Percentiles rank a stretch among this genome's conserved stretches.
phyloP scores from a whole-genome alignment of 306 rosid species.

The Morella rubra region DNA sequence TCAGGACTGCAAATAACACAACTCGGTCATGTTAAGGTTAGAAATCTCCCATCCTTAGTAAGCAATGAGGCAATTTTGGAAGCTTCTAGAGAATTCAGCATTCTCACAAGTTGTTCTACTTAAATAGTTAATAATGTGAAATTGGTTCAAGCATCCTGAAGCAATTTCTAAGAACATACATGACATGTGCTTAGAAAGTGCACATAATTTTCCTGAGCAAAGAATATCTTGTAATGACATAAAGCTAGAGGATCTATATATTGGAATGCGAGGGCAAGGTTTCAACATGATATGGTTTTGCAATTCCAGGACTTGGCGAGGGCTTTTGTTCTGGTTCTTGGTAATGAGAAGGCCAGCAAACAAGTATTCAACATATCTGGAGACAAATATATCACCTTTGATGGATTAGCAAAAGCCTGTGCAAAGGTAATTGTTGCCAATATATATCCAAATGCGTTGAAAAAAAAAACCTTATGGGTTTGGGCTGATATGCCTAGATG shows the following conservation, averaged over 20 bases:
- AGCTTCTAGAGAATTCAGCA: not conserved
- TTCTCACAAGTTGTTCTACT: not conserved
- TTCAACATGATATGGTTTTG: conserved; percentile 25
- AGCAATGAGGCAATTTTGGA: not conserved
- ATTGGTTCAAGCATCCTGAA: not conserved
- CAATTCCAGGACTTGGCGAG: conserved; percentile 78
- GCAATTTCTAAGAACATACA: not conserved
- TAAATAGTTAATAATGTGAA: not conserved
- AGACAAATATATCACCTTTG: conserved; percentile 88
- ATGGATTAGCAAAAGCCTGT: conserved; percentile 92
- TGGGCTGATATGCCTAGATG: not conserved
- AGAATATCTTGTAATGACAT: not conserved
- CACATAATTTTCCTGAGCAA: not conserved
- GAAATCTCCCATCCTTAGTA: conserved; percentile 1
- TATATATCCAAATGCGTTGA: not conserved
- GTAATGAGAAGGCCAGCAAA: conserved; percentile 82
- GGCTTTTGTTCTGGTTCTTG: conserved; percentile 79
- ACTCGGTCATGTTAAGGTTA: conserved; percentile 94
- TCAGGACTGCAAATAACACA: conserved; percentile 86
- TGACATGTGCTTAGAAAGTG: not conserved
- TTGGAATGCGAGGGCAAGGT: conserved; percentile 1
- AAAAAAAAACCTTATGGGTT: not conserved
- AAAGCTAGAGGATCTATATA: not conserved
- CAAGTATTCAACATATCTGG: conserved; percentile 94
- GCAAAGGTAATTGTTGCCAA: conserved; percentile 61